Conservation (phyloP, 176 grass and related monocot genomes). For the Phoenix dactylifera region DNA sequence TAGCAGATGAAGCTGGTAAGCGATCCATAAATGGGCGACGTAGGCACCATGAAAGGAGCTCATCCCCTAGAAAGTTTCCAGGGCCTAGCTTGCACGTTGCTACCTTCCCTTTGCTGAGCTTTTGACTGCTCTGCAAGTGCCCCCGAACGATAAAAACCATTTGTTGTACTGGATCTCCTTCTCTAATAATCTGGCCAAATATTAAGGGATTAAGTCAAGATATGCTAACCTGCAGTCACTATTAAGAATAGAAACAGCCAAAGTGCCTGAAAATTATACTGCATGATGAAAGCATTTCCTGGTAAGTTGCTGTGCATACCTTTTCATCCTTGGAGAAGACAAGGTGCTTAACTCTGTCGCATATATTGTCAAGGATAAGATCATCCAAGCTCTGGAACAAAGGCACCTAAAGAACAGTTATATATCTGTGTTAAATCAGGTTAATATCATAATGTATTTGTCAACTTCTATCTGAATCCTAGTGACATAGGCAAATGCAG, state of each 20-base stretch:
- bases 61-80: slow-evolving; percentile 89
- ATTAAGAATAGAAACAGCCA: no score
- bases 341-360: slow-evolving; percentile 63
- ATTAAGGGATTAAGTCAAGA: neutral
- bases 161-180: slow-evolving; percentile 90
- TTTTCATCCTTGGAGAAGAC: slow-evolving; percentile 93
- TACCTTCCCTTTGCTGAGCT: slow-evolving; percentile 67
- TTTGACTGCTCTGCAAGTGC: slow-evolving; percentile 60
- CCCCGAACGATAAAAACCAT: slow-evolving; percentile 92
- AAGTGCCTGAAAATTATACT: no score
- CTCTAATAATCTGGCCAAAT: slow-evolving; percentile 53
- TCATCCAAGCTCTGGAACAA: slow-evolving; percentile 94
- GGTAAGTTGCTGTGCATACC: slow-evolving; percentile 3
- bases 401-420: slow-evolving; percentile 41
- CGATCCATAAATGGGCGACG: slow-evolving; percentile 69
- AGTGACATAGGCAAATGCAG: no score
- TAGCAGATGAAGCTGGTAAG: slow-evolving; percentile 62
- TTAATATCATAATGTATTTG: neutral
- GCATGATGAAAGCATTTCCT: neutral
- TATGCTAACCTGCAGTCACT: no score
- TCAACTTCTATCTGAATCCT: no score
- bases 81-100: slow-evolving; percentile 54
- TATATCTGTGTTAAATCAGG: neutral
- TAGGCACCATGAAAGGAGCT: slow-evolving; percentile 92
- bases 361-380: slow-evolving; percentile 93